Evolutionary conservation across 2,329 filamentous ascomycete genomes (phyloP).

Genomic region (Metarhizium anisopliae): DNA sequence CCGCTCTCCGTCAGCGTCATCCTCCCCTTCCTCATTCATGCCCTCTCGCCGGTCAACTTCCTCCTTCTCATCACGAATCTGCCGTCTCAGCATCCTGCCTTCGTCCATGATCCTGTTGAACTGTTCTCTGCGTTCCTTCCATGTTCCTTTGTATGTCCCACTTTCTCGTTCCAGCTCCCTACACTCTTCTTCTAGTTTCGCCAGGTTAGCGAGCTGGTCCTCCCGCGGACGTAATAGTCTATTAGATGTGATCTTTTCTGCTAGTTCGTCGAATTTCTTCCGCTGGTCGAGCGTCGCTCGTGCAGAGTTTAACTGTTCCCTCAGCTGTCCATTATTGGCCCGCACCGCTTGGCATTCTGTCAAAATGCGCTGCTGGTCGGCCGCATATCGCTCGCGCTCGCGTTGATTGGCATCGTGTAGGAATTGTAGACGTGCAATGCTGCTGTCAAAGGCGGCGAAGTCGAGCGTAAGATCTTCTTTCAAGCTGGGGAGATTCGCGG

Average conservation of each 20-base stretch:
- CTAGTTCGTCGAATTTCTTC: slow-evolving; percentile 79
- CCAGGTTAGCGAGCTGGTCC: slow-evolving; percentile 68
- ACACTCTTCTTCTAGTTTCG: slow-evolving; percentile 82
- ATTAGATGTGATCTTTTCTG: slow-evolving; percentile 79
- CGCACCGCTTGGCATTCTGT: slow-evolving; percentile 69
- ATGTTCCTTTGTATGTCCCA: slow-evolving; percentile 69
- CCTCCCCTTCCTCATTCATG: slow-evolving; percentile 61
- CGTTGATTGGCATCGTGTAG: slow-evolving; percentile 72
- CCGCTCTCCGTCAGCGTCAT: slow-evolving; percentile 39
- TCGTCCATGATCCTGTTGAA: slow-evolving; percentile 86
- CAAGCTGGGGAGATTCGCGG: slow-evolving; percentile 34
- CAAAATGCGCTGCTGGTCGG: slow-evolving; percentile 71
- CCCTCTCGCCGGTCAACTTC: slow-evolving; percentile 83
- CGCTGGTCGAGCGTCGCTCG: slow-evolving; percentile 67
- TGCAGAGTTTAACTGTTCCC: slow-evolving; percentile 67
- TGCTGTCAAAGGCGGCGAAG: slow-evolving; percentile 80
- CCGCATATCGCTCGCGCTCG: slow-evolving; percentile 75
- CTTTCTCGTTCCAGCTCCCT: slow-evolving; percentile 79
- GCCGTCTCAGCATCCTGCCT: slow-evolving; percentile 71
- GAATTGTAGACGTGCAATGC: slow-evolving; percentile 80
- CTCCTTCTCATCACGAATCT: slow-evolving; percentile 93
- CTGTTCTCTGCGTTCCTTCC: slow-evolving; percentile 76
- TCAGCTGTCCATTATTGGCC: slow-evolving; percentile 63
- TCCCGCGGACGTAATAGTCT: slow-evolving; percentile 72
- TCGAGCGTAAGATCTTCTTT: slow-evolving; percentile 80